These are phyloP conservation scores for Solanum neorickii DNA, from an alignment of 257 asterid species.

Conservation along the genomic window DNA sequence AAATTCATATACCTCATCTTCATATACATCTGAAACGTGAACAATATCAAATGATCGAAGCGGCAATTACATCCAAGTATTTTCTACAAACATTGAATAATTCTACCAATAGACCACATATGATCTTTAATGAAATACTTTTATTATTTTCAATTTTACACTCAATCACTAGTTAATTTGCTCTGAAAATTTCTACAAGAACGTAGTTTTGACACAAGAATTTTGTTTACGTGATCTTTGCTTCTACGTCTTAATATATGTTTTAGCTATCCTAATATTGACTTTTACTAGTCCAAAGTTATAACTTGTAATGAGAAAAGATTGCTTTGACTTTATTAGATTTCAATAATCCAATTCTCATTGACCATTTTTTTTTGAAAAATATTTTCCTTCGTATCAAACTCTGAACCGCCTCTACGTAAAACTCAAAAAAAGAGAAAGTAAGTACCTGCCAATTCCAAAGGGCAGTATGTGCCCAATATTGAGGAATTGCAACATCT, in stretches of 20 bases:
- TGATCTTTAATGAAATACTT: too few species aligned
- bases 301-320: neutral
- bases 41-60: too few species aligned
- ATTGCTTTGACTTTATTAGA: neutral
- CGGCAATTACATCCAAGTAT: too few species aligned
- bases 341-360: neutral
- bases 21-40: too few species aligned
- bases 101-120: too few species aligned
- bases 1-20: neutral
- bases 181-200: neutral
- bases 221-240: neutral
- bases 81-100: too few species aligned
- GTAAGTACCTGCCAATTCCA: conserved; percentile 56
- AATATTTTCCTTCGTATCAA: neutral
- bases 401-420: fast-evolving
- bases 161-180: too few species aligned
- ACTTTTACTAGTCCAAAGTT: neutral
- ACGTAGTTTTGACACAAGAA: too few species aligned
- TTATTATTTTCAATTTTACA: too few species aligned
- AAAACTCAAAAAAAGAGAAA: neutral
- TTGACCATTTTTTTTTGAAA: fast-evolving
- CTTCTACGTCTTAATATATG: neutral
- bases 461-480: conserved; percentile 46
- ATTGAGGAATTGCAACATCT: conserved; percentile 52
- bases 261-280: neutral